Conservation (phyloP, 345 rosid genomes). For the Noccaea bulbosa region DNA sequence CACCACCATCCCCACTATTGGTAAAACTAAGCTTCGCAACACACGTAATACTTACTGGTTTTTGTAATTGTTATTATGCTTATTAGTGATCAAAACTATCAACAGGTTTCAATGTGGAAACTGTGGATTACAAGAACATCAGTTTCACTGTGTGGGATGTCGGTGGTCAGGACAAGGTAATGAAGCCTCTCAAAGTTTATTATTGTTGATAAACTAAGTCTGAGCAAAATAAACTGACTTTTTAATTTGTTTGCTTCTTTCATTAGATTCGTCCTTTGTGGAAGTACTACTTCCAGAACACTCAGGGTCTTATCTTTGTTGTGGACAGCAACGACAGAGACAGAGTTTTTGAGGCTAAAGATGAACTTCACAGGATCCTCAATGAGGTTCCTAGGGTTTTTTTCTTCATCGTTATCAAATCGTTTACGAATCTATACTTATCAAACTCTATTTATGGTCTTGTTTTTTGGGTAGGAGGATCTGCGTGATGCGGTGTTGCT, state of each 20-base stretch:
- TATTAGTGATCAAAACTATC: neutral
- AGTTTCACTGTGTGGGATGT: constrained; percentile 78
- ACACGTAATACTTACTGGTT: too few species aligned
- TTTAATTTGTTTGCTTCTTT: neutral
- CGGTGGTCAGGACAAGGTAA: constrained; percentile 92
- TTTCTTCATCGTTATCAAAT: neutral
- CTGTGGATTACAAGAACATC: constrained; percentile 88
- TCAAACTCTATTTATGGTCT: neutral
- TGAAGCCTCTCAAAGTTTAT: neutral
- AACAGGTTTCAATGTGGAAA: constrained; percentile 86
- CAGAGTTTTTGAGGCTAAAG: constrained; percentile 58
- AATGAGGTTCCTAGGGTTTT: constrained; percentile 56
- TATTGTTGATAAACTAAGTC: neutral
- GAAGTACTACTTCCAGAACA: constrained; percentile 82
- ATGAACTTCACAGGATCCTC: constrained; percentile 81
- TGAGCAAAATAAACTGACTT: neutral
- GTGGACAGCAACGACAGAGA: constrained; percentile 89
- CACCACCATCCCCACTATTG: constrained; percentile 82
- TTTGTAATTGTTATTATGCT: too few species aligned
- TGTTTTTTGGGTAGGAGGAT: constrained; percentile 58
- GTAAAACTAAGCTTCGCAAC: too few species aligned
- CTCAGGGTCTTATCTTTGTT: constrained; percentile 86
- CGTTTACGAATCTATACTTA: neutral
- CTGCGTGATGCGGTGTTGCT: constrained; percentile 93
- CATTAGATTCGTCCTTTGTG: constrained; percentile 73